These are phyloP conservation scores for Lachnellula occidentalis DNA, from an alignment of 2,329 filamentous ascomycete genomes.

Conservation along the genomic window DNA sequence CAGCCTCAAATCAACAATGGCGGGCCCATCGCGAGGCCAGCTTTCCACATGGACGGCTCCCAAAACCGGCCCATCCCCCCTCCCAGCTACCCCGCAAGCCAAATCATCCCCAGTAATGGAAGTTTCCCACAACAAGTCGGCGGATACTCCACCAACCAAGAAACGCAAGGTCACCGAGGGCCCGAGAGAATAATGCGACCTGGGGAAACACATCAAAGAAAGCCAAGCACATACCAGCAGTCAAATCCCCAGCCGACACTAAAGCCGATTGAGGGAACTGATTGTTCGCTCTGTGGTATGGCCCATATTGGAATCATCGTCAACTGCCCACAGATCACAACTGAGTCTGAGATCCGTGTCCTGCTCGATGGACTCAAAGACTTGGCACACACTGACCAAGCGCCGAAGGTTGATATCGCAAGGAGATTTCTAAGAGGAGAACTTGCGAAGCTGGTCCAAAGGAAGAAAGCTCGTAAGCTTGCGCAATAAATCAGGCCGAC, in stretches of 20 bases:
- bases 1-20: not conserved
- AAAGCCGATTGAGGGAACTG: not conserved
- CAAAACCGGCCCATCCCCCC: not conserved
- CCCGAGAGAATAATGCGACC: not conserved
- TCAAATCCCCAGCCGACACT: not conserved
- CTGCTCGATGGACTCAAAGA: slow-evolving; percentile 1
- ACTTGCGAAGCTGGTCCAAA: not conserved
- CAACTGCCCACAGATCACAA: not conserved
- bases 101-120: not conserved
- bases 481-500: not conserved
- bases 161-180: not conserved
- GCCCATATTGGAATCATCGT: not conserved
- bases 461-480: not conserved
- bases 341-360: not conserved
- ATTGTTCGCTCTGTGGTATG: not conserved
- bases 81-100: not conserved
- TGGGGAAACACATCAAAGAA: not conserved
- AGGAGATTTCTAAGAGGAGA: not conserved
- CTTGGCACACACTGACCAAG: not conserved
- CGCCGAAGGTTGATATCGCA: not conserved
- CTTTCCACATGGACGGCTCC: not conserved
- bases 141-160: not conserved
- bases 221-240: not conserved
- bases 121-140: not conserved
- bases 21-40: not conserved